These are phyloP conservation scores for Penicillium roqueforti DNA, from an alignment of 495 filamentous ascomycete species.

Conservation along the genomic window DNA sequence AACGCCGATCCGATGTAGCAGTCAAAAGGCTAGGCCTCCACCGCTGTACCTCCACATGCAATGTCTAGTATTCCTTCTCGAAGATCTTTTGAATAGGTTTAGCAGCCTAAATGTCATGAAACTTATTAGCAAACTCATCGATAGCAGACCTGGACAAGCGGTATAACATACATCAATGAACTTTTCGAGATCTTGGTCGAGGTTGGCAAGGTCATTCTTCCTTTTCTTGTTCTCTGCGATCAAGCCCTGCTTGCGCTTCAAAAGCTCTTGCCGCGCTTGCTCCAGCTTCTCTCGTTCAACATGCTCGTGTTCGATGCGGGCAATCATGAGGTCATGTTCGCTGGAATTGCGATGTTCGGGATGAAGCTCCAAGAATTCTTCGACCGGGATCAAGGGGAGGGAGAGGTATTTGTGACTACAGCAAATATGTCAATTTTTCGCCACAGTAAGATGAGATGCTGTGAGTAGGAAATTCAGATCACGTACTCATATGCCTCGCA, in stretches of 20 bases:
- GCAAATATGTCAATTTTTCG: constrained; percentile 19
- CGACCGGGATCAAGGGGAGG: constrained; percentile 76
- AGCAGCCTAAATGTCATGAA: constrained; percentile 53
- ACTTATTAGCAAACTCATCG: constrained; percentile 7
- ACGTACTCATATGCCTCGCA: constrained; percentile 91
- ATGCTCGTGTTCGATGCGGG: constrained; percentile 88
- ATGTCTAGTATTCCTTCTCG: constrained; percentile 60
- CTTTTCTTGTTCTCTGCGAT: constrained; percentile 94
- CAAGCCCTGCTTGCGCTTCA: constrained; percentile 86
- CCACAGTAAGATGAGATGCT: not conserved
- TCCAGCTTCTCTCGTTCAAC: constrained; percentile 81
- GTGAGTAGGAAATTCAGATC: not conserved
- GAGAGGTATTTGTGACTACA: constrained; percentile 79
- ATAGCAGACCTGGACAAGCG: not conserved
- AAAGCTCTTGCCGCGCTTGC: constrained; percentile 74
- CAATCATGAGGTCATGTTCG: constrained; percentile 80
- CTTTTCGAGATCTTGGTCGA: constrained; percentile 85
- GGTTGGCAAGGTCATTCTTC: constrained; percentile 83
- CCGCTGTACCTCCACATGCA: constrained; percentile 6
- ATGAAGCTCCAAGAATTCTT: constrained; percentile 74
- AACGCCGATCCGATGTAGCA: constrained; percentile 28
- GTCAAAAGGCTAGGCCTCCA: constrained; percentile 10
- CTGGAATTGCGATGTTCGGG: constrained; percentile 67
- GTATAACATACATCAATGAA: constrained; percentile 63
- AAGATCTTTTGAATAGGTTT: constrained; percentile 83